Percentiles rank a stretch among this genome's conserved stretches.
Conservation (phyloP, 345 rosid genomes). For the Barbarea vulgaris region DNA sequence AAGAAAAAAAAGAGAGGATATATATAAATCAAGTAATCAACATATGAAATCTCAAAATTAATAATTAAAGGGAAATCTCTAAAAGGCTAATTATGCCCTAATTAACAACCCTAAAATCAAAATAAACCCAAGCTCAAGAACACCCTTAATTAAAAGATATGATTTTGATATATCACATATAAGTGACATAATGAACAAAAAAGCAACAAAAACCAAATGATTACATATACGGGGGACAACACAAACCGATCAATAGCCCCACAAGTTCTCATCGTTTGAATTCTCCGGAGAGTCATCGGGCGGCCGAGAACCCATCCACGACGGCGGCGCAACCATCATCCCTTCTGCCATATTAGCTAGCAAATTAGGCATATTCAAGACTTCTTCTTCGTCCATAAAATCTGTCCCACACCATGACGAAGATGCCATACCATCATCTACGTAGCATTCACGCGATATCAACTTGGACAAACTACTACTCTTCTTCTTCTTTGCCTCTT, state of each 20-base stretch:
- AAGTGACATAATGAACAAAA: slow-evolving; percentile 3
- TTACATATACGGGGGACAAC: background rate
- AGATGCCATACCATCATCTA: background rate
- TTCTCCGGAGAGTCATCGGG: slow-evolving; percentile 63
- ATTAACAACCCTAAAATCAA: background rate
- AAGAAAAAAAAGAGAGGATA: background rate
- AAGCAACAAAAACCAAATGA: background rate
- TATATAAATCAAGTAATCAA: background rate
- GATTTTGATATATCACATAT: slow-evolving; percentile 3
- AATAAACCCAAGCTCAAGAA: slow-evolving; percentile 6
- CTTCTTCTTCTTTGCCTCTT: background rate
- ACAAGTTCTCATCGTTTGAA: slow-evolving; percentile 67
- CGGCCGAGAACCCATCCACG: slow-evolving; percentile 54
- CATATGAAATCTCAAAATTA: background rate
- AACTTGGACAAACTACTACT: background rate
- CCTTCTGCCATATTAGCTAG: slow-evolving; percentile 94
- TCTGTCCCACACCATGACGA: slow-evolving; percentile 35
- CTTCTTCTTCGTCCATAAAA: slow-evolving; percentile 77
- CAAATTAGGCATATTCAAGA: slow-evolving; percentile 78
- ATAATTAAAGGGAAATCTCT: background rate
- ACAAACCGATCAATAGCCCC: slow-evolving; percentile 53
- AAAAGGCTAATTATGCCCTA: slow-evolving; percentile 10
- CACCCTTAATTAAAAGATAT: background rate
- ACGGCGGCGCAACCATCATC: slow-evolving; percentile 82
- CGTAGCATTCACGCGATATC: slow-evolving; percentile 1